Base-by-base conservation (phyloP, 345 rosid species). In the Dovyalis caffra region DNA sequence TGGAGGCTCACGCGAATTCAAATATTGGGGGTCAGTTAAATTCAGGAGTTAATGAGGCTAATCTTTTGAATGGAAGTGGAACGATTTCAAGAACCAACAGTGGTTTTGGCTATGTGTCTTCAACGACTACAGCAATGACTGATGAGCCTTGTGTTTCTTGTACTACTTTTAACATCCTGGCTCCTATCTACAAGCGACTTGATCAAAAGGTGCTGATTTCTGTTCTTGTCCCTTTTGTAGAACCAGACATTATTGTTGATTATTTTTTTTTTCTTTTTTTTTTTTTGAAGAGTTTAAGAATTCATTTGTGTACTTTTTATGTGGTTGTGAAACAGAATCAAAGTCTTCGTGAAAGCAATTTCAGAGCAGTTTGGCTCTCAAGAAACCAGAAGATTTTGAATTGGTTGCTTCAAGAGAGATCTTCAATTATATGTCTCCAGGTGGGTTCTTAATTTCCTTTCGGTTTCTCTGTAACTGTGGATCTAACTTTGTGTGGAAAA, bases 401-500 rank as follows among this genome's bases (percentile, higher is more conserved):
- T 78, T 76, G 88, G 84, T 78, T 91, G 85, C 85, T 91, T 21
- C 75, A 74, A 70, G 86, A 91, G 70, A 84, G 84, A 9, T 87
- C 97, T 75, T 90, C 97, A 12, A 83, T 90, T 51, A 87, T 91
- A 35, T 91, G 89, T 76, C 90, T 91, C 34, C 97, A 90, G 97
- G 94, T 91, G 66, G 29, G 38, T 74, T 23, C 58, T 61, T 26
- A 71, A 58, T 64, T 25, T 11, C 57, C 71, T 45, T 70, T 74
- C 66, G 25, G 14, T 45, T 32, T 72, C 34, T 32, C 6, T n/a
- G 7, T 61, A 56, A 20, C 60, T 21, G 43, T 80, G 43, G 75
- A 69, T 58, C 75, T 65, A 45, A 16, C 3, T 58, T 75, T 69
- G 32, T 29, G 15, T 10, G n/a, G 8, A 26, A 34, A 33, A 63